Percentiles rank a stretch among this genome's conserved stretches.
Evolutionary conservation across 2,329 filamentous ascomycete species (phyloP).

Genomic region (Monilinia polystroma): DNA sequence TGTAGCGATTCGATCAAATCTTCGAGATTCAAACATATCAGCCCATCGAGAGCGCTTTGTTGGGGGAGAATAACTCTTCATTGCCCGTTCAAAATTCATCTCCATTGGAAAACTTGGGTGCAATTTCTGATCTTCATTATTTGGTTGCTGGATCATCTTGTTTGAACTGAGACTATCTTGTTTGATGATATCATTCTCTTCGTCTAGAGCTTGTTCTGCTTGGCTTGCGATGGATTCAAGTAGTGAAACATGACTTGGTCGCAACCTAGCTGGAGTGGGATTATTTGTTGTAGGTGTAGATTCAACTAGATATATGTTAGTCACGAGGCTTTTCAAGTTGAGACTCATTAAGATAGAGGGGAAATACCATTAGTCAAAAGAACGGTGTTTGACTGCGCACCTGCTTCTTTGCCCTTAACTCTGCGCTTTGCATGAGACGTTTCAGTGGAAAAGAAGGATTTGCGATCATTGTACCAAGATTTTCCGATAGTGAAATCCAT

Average conservation of each 20-base stretch:
- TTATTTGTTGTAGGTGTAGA: neutral
- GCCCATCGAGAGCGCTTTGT: constrained; percentile 14
- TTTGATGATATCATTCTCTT: neutral
- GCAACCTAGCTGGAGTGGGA: neutral
- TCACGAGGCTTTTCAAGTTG: accelerated
- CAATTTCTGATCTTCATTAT: neutral
- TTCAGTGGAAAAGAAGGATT: neutral
- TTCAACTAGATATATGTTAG: neutral
- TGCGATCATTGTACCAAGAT: neutral
- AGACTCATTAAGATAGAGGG: too few relatives aligned
- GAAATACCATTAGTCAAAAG: neutral
- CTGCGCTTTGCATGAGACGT: neutral
- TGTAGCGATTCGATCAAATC: neutral
- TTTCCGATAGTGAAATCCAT: neutral
- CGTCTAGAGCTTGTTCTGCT: neutral
- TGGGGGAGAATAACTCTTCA: neutral
- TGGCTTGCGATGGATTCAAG: neutral
- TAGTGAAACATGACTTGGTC: neutral
- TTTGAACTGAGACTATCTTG: neutral
- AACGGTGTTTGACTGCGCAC: neutral
- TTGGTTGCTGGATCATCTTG: too few relatives aligned
- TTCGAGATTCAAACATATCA: constrained; percentile 4
- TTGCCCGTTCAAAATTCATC: neutral
- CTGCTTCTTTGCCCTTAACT: neutral
- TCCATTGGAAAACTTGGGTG: neutral